Percentiles rank a stretch among this genome's conserved stretches.
Conservation (phyloP, 805 yeast species). For the Candida manassasensis region DNA sequence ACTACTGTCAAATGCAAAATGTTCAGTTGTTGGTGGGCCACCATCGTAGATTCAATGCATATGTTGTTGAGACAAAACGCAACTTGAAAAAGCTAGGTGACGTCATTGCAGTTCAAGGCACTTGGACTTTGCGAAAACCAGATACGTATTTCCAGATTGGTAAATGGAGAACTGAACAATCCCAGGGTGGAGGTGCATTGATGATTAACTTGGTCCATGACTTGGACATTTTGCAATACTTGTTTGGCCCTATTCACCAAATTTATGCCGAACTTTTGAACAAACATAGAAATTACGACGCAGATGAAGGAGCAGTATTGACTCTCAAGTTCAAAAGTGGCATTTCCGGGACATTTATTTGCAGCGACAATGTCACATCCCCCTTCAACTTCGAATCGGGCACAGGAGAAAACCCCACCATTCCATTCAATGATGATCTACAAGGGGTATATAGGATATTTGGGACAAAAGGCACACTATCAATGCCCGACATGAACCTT, state of each 20-base stretch:
- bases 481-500: slow-evolving; percentile 33
- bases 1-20: slow-evolving; percentile 16
- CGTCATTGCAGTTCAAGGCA: slow-evolving; percentile 34
- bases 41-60: slow-evolving; percentile 39
- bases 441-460: slow-evolving; percentile 33
- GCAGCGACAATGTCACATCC: slow-evolving; percentile 34
- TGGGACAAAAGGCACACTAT: slow-evolving; percentile 36
- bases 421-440: slow-evolving; percentile 25
- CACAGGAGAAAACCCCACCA: slow-evolving; percentile 37
- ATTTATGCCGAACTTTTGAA: slow-evolving; percentile 33
- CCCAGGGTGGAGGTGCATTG: slow-evolving; percentile 33
- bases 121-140: slow-evolving; percentile 35
- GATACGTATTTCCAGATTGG: slow-evolving; percentile 27
- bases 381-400: slow-evolving; percentile 36
- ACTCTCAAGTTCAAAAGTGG: slow-evolving; percentile 29
- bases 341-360: slow-evolving; percentile 32
- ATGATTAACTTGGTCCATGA: slow-evolving; percentile 38
- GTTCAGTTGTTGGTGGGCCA: slow-evolving; percentile 35
- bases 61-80: slow-evolving; percentile 29
- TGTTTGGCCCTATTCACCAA: slow-evolving; percentile 34
- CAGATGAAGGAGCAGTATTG: slow-evolving; percentile 38
- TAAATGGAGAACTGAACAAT: slow-evolving; percentile 28
- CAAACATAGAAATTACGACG: slow-evolving; percentile 24
- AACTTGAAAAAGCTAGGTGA: slow-evolving; percentile 25
- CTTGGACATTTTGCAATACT: slow-evolving; percentile 31